Base-by-base conservation (phyloP, 2,329 filamentous ascomycete genomes). In the Epichloe glyceriae region DNA sequence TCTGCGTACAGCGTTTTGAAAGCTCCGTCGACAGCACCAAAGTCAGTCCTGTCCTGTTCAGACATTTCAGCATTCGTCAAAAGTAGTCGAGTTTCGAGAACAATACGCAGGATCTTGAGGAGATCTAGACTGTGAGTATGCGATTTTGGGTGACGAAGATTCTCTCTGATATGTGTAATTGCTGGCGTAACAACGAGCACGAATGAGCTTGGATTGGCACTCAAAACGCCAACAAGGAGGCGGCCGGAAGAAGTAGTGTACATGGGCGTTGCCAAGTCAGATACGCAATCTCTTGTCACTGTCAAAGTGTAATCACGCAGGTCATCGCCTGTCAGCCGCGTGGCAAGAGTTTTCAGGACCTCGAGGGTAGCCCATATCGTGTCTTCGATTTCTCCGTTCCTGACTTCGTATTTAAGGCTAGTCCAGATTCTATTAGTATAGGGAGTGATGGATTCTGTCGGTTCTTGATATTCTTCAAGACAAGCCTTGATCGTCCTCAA, bases 321-420 rank as follows among this genome's bases (percentile, higher is more conserved):
- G 47, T 70, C 62, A 3, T 70, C 66, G 3, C 66, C 70, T 10
- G 70, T 66, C 3, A 80, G 65, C 45, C 69, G 67, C 8, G 63
- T 67, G 0, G 75, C 67, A 3, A 80, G 66, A 10, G 73, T 67
- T 35, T 72, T 70, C 49, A 82, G 70, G 3, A 78, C 74, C 44
- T 74, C 73, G 15, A 81, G 63, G 1, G 78, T 80, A 3, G 73
- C 73, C 59, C 78, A 73, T 14, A 80, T 75, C 1, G 72, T 73
- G 54, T 80, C 78, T 53, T 75, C 72, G 8, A 78, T 70, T 53
- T 82, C 78, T 12, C 78, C 78, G 50, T 81, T 80, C 35, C 78
- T 74, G 12, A 81, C 78, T 55, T 82, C 78, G 53, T 79, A 81
- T 59, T 81, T 82, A 45, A 82, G 71, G n/a, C 76, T 77, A 33